Conservation (phyloP, 805 yeast genomes). For the Pichia membranifaciens region DNA sequence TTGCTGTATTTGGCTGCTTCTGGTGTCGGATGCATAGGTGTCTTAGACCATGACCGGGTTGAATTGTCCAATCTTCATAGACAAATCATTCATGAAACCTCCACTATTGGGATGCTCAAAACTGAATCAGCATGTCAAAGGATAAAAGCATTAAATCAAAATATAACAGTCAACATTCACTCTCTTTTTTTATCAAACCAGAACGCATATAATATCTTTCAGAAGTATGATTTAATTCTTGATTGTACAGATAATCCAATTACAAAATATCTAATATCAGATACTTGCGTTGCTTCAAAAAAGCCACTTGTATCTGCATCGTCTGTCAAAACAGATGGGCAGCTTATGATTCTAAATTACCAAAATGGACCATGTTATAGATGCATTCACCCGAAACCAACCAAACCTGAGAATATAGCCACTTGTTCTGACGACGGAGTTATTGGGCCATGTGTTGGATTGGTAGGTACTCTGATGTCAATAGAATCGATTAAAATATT, state of each 20-base stretch:
- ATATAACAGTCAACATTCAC: constrained; percentile 49
- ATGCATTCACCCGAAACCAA: constrained; percentile 88
- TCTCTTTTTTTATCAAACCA: constrained; percentile 43
- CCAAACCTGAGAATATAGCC: constrained; percentile 74
- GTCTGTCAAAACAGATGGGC: constrained; percentile 89
- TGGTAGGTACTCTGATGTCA: constrained; percentile 86
- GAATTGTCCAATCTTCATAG: constrained; percentile 84
- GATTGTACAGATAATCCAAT: constrained; percentile 96
- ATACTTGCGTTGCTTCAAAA: constrained; percentile 63
- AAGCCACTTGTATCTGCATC: constrained; percentile 86
- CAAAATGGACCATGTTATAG: constrained; percentile 86
- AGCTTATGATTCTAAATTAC: constrained; percentile 69
- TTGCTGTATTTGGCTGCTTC: constrained; percentile 78
- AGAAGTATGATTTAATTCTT: constrained; percentile 65
- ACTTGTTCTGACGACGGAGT: constrained; percentile 94
- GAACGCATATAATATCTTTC: constrained; percentile 61
- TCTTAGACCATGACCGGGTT: constrained; percentile 81
- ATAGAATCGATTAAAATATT: constrained; percentile 76
- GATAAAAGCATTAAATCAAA: constrained; percentile 58
- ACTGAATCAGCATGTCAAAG: constrained; percentile 69
- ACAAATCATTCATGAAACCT: constrained; percentile 73
- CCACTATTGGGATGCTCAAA: constrained; percentile 62
- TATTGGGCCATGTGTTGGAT: constrained; percentile 92
- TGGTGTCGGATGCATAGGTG: constrained; percentile 81
- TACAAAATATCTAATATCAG: constrained; percentile 81